phyloP scores from a whole-genome alignment of 805 yeast species.

The Metschnikowia chrysomelidarum region DNA sequence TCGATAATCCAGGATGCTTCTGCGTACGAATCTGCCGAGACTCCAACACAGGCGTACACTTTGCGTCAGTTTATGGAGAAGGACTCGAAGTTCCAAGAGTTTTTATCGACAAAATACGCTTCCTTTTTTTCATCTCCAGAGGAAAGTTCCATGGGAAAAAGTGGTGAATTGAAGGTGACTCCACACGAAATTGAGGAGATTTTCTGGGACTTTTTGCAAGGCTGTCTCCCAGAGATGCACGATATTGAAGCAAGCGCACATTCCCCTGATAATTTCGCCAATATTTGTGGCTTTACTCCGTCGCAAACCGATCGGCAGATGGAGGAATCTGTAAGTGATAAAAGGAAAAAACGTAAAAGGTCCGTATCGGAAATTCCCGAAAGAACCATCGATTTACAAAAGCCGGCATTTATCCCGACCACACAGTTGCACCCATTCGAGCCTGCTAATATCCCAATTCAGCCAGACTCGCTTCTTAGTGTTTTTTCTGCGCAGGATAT shows the following conservation, averaged over 20 bases:
- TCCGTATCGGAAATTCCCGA: too few species aligned
- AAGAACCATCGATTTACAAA: too few species aligned
- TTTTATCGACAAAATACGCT: slow-evolving; percentile 17
- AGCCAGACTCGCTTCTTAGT: slow-evolving; percentile 48
- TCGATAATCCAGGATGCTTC: slow-evolving; percentile 17
- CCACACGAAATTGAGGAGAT: slow-evolving; percentile 30
- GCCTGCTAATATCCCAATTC: slow-evolving; percentile 50
- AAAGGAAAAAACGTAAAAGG: too few species aligned
- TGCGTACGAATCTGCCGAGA: slow-evolving; percentile 19
- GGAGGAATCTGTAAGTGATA: too few species aligned
- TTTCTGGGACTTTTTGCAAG: slow-evolving; percentile 38
- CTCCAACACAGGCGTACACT: slow-evolving; percentile 50
- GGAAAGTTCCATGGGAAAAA: neutral
- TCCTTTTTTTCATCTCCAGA: slow-evolving; percentile 1
- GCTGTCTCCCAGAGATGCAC: slow-evolving; percentile 3
- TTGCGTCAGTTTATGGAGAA: slow-evolving; percentile 59
- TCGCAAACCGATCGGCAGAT: too few species aligned
- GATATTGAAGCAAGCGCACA: too few species aligned
- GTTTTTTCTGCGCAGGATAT: slow-evolving; percentile 41
- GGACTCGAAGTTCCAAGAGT: slow-evolving; percentile 44
- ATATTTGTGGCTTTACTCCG: too few species aligned
- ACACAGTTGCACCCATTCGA: slow-evolving; percentile 60
- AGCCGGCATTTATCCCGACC: too few species aligned
- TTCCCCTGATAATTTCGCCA: too few species aligned
- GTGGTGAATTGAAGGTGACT: neutral